Base-by-base conservation (phyloP, 1,284 basidiomycete genomes). In the Nidula niveotomentosa region DNA sequence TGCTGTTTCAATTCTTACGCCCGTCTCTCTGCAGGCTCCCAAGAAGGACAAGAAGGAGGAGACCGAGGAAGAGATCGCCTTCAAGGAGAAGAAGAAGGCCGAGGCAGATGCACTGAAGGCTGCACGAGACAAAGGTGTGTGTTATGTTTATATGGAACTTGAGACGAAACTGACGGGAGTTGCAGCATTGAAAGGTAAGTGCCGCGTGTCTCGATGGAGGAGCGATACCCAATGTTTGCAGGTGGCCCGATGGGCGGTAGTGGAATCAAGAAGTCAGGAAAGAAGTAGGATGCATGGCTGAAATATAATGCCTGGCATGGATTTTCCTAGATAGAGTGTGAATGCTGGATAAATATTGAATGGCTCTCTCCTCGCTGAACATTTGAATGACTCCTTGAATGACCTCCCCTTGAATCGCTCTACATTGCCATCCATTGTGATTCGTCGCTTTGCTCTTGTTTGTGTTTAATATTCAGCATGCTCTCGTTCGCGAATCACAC, bases 231-330 rank as follows among this genome's bases (percentile, higher is more conserved):
- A 43, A 5, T 6, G 13, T 41, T 36, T 54, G 49, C 67, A 85
- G 90, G 81, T 61, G 88, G 89, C 36, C 73, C 86, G 33, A 79
- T 84, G 62, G 67, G 65, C 52, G 87, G 89, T 36, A 81, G 81
- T 48, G 90, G 90, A 37, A 90, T 92, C 77, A 92, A 92, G 81
- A 91, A 92, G 90, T 90, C 30, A 68, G 60, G 83, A 77, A 43
- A 17, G 17, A 2, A 34, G 51, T 17, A 49, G 45, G 47, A 13
- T 41, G 43, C 54, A 39, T 56, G 55, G 34, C 33, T 48, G 51
- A 6, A 30, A 30, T 30, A 30, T 30, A 30, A 6, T 30, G 30
- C 30, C 30, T 30, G 3, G 30, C 30, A 6, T 30, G 30, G 30
- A 30, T 30, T 30, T 30, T 30, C 1, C 30, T 30, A 30, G 30